Evolutionary conservation across 1,139 yeast species (phyloP).

Genomic region (Saccharomyces hybrid): DNA sequence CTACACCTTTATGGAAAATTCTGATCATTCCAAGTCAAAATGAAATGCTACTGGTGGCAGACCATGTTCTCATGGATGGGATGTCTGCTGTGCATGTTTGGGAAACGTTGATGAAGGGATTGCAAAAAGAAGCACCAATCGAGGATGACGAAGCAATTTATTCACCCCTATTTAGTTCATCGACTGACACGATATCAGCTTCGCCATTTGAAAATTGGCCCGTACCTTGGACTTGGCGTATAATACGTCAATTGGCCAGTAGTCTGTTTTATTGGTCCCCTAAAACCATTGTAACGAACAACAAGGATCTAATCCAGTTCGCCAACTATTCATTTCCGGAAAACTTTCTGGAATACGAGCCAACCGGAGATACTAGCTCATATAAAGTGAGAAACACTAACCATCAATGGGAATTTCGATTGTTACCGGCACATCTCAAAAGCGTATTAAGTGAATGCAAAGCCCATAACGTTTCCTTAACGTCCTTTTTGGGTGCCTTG

Average conservation of each 20-base stretch:
- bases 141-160: not conserved
- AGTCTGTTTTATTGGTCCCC: slow-evolving; percentile 11
- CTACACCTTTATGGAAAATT: slow-evolving; percentile 24
- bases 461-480: slow-evolving; percentile 18
- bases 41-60: slow-evolving; percentile 16
- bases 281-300: slow-evolving; percentile 5
- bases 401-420: slow-evolving; percentile 10
- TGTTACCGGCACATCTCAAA: slow-evolving; percentile 12
- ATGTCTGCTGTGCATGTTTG: slow-evolving; percentile 21
- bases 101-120: slow-evolving; percentile 12
- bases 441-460: slow-evolving; percentile 16
- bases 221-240: slow-evolving; percentile 11
- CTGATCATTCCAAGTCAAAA: slow-evolving; percentile 13
- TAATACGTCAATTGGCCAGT: slow-evolving; percentile 12
- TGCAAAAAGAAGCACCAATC: slow-evolving; percentile 2
- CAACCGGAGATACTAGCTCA: not conserved
- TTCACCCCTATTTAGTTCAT: not conserved
- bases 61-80: slow-evolving; percentile 28
- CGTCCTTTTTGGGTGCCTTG: slow-evolving; percentile 18
- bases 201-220: slow-evolving; percentile 20
- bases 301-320: slow-evolving; percentile 14
- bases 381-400: slow-evolving; percentile 19
- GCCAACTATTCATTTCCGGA: slow-evolving; percentile 14
- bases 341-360: slow-evolving; percentile 8
- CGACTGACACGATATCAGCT: not conserved